Conservation (phyloP, 148 eudicot genomes). For the Drosera capensis region DNA sequence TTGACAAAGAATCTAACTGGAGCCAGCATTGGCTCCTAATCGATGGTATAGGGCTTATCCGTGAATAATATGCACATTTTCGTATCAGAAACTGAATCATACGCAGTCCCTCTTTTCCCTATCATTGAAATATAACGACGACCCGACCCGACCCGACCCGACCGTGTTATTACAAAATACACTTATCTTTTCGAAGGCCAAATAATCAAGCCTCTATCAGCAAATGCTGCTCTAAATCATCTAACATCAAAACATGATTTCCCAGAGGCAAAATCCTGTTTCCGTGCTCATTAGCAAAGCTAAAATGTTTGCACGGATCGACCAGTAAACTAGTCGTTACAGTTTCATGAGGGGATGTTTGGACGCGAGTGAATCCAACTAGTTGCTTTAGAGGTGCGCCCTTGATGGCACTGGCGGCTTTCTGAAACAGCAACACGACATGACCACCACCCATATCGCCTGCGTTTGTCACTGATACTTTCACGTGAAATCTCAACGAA, state of each 20-base stretch:
- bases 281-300: conserved; percentile 64
- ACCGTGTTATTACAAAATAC: too few relatives aligned
- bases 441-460: conserved; percentile 61
- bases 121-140: too few relatives aligned
- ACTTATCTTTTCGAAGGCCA: too few relatives aligned
- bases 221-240: conserved; percentile 37
- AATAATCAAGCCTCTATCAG: conserved; percentile 24
- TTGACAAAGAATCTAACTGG: too few relatives aligned
- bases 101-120: too few relatives aligned
- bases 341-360: conserved; percentile 18
- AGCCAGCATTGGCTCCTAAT: too few relatives aligned
- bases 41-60: too few relatives aligned
- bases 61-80: too few relatives aligned
- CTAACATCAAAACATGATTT: conserved; percentile 40
- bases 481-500: conserved; percentile 34
- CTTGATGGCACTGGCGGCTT: conserved; percentile 13
- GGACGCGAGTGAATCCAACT: conserved; percentile 62
- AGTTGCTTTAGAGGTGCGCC: conserved; percentile 65
- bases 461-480: conserved; percentile 37
- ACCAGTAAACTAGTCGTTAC: conserved; percentile 26
- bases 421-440: conserved; percentile 54
- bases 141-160: too few relatives aligned
- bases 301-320: conserved; percentile 70
- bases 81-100: too few relatives aligned
- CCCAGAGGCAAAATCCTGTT: conserved; percentile 55